Conservation (phyloP, 1,284 basidiomycete genomes). For the Moesziomyces antarcticus region DNA sequence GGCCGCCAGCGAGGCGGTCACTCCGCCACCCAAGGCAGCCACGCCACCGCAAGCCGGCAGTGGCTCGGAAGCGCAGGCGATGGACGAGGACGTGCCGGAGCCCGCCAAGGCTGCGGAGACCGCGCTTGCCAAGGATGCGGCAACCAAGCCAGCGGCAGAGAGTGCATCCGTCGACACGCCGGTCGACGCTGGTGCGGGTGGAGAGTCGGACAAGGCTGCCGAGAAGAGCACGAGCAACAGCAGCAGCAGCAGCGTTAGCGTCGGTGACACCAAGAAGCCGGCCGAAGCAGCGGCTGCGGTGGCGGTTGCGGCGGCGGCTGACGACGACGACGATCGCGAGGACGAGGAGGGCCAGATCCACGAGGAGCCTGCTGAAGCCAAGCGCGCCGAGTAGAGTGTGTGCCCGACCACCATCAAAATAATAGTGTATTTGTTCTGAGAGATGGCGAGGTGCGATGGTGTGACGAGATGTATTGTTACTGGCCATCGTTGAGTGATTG, state of each 20-base stretch:
- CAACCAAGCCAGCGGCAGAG: slow-evolving; percentile 1
- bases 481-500: no score
- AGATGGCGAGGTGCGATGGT: no score
- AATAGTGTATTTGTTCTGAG: no score
- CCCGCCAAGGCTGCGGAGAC: not conserved
- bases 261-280: not conserved
- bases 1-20: not conserved
- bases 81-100: slow-evolving; percentile 19
- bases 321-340: not conserved
- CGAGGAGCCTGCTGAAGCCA: slow-evolving; percentile 5
- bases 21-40: slow-evolving; percentile 13
- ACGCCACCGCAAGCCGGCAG: slow-evolving; percentile 12
- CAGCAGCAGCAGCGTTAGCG: no score
- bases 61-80: slow-evolving; percentile 13
- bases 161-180: slow-evolving; percentile 3
- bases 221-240: no score
- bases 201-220: not conserved
- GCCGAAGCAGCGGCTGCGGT: no score
- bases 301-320: not conserved
- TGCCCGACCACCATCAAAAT: no score
- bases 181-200: slow-evolving; percentile 1
- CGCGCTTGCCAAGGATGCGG: slow-evolving; percentile 7
- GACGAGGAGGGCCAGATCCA: slow-evolving; percentile 13
- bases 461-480: no score
- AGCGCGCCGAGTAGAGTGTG: no score